phyloP scores from a whole-genome alignment of 768 basidiomycete species.

The Hygrocybe punicea region DNA sequence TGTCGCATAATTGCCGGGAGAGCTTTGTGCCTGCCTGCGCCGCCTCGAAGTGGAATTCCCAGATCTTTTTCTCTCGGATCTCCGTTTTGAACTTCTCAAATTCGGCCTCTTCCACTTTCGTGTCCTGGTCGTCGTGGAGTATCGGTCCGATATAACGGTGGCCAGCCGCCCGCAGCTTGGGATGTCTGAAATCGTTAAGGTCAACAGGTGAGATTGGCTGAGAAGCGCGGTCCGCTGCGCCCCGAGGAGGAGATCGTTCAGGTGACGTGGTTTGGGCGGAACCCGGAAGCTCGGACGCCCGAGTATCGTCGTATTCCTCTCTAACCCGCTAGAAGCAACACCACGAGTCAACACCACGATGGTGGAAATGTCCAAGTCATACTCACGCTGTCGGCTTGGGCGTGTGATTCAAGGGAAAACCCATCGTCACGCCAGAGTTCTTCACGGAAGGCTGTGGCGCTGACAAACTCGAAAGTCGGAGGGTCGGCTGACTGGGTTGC shows the following conservation, averaged over 20 bases:
- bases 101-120: constrained; percentile 30
- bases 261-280: neutral
- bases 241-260: neutral
- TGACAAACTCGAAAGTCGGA: constrained; percentile 43
- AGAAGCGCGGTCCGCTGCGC: neutral
- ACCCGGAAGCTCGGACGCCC: neutral
- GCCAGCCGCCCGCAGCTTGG: constrained; percentile 3
- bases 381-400: neutral
- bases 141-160: constrained; percentile 25
- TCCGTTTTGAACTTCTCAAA: constrained; percentile 46
- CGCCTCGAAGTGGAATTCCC: constrained; percentile 39
- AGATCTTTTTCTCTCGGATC: constrained; percentile 45
- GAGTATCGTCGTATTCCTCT: neutral
- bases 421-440: constrained; percentile 13
- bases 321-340: neutral
- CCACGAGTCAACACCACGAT: no score
- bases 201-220: constrained; percentile 4
- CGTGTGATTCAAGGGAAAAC: no score
- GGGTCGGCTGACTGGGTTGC: neutral
- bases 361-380: no score
- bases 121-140: constrained; percentile 16
- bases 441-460: constrained; percentile 40
- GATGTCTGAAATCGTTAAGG: neutral
- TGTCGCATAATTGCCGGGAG: constrained; percentile 17
- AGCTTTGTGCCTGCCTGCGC: constrained; percentile 10